phyloP scores from a whole-genome alignment of 148 eudicot genomes.

The Hydrangea macrophylla region DNA sequence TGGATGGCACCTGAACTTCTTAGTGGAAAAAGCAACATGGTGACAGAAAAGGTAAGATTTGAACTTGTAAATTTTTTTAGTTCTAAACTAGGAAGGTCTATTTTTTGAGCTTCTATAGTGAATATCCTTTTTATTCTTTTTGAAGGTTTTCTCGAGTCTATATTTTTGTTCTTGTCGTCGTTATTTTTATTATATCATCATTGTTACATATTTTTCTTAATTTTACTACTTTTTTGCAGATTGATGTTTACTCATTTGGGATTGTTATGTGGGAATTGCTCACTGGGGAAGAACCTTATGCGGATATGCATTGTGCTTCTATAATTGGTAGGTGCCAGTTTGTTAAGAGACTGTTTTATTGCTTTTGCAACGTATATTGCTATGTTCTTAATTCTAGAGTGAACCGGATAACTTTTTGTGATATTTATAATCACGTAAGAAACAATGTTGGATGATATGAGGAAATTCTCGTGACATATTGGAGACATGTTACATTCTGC shows the following conservation, averaged over 20 bases:
- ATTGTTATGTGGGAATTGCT: conserved; percentile 98
- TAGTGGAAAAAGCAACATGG: conserved; percentile 89
- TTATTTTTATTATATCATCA: not conserved
- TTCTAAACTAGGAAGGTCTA: too few relatives aligned
- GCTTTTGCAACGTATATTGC: not conserved
- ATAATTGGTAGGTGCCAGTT: conserved; percentile 62
- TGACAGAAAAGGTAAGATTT: conserved; percentile 75
- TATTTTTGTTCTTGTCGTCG: too few relatives aligned
- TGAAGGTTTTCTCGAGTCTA: too few relatives aligned
- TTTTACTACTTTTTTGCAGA: conserved; percentile 35
- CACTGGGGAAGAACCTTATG: conserved; percentile 92
- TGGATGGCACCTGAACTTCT: conserved; percentile 99
- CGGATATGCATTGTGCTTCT: conserved; percentile 85
- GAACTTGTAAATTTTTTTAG: not conserved
- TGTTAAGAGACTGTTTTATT: not conserved
- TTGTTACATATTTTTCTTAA: not conserved
- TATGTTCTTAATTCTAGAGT: not conserved
- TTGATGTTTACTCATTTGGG: conserved; percentile 96
- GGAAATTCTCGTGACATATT: not conserved
- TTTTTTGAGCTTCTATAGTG: not conserved
- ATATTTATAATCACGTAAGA: not conserved
- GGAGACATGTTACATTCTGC: not conserved
- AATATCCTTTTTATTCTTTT: not conserved
- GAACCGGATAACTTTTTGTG: not conserved
- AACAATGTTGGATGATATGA: not conserved